Conservation (phyloP, 2,329 filamentous ascomycete species). For the Aspergillus pseudoviridinutans region DNA sequence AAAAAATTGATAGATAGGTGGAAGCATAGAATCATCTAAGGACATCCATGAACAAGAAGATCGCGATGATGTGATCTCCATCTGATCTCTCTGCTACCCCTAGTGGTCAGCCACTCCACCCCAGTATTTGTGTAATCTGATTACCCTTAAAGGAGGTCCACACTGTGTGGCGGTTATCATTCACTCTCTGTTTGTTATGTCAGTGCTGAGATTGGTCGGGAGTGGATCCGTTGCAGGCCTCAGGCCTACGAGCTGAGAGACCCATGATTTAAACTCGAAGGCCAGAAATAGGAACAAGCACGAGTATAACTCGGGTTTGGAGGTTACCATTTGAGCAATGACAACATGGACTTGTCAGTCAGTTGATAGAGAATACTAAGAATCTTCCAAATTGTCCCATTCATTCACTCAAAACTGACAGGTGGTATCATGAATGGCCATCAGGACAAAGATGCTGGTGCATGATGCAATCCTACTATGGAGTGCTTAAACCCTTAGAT, state of each 20-base stretch:
- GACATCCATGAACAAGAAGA: background rate
- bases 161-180: constrained; percentile 7
- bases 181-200: background rate
- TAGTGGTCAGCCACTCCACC: background rate
- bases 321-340: background rate
- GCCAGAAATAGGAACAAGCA: background rate
- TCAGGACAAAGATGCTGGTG: background rate
- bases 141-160: constrained; percentile 2
- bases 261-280: background rate
- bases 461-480: no score
- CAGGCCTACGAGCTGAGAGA: background rate
- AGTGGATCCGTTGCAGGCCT: background rate
- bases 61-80: background rate
- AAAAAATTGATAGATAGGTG: no score
- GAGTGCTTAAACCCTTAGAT: background rate
- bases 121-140: background rate
- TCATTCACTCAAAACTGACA: background rate
- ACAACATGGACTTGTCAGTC: background rate
- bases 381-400: background rate
- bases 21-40: background rate
- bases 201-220: background rate
- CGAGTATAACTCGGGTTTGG: background rate
- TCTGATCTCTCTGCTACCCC: no score
- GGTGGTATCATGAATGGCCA: background rate
- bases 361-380: background rate